Evolutionary conservation across 495 filamentous ascomycete genomes (phyloP).

Genomic region (Amphirosellinia nigrospora): DNA sequence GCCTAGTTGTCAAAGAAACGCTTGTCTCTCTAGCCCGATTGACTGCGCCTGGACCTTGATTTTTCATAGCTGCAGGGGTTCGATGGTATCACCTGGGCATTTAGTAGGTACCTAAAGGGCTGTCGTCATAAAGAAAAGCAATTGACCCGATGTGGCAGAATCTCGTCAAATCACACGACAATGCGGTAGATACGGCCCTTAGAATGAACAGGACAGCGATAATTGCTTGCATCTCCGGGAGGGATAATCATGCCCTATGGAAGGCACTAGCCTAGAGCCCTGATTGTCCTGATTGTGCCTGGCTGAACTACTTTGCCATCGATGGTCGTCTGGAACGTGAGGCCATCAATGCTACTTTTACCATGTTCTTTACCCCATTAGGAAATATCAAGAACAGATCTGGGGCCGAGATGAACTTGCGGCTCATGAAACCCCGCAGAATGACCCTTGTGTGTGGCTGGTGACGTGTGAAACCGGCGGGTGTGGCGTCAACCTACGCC

Average conservation of each 20-base stretch:
- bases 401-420: conserved; percentile 11
- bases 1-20: not conserved
- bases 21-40: not conserved
- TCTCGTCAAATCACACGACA: not conserved
- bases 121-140: conserved; percentile 4
- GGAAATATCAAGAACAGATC: conserved; percentile 12
- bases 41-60: not conserved
- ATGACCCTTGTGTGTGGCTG: conserved; percentile 27
- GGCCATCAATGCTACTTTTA: not conserved
- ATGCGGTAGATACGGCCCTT: not conserved
- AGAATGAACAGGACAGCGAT: not conserved
- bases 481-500: conserved; percentile 33
- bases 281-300: conserved; percentile 3
- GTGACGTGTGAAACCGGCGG: conserved; percentile 19
- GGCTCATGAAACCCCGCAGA: conserved; percentile 16
- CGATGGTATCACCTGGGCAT: not conserved
- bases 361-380: not conserved
- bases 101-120: not conserved
- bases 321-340: not conserved
- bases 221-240: not conserved
- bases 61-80: not conserved
- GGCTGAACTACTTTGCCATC: not conserved
- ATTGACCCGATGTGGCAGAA: not conserved
- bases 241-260: not conserved
- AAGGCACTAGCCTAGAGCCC: not conserved